Evolutionary conservation across 495 filamentous ascomycete species (phyloP), one percentile per base, ranked within the genome.

Genomic region (Penicillium herquei): DNA sequence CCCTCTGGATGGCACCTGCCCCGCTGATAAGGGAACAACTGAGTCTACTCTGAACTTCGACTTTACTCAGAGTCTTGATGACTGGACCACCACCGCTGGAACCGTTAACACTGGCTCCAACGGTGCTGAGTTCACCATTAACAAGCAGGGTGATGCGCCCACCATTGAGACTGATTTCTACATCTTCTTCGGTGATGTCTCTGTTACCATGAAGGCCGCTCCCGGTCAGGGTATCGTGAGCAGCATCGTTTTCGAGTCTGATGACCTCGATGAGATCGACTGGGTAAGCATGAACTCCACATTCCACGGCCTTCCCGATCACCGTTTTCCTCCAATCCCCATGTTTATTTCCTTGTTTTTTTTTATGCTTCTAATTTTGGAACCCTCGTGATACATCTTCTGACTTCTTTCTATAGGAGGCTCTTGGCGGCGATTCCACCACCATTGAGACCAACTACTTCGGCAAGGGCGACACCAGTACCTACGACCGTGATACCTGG

Each of bases 201-300:
- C 88, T 61, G 81, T 92, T 39, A 76, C 74, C 51, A 80, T 92
- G 78, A 86, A 92, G 74, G 84, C 87, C 9, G 83, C 91, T 7
- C 71, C 74, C 6, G 91, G 91, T 16, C 75, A 72, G 13, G 91
- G 91, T 56, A 84, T 96, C 55, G 84, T 95, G 66, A 82, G 87
- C 75, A 89, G 84, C 12, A 78, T 93, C 49, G 90, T 97, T 7
- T 72, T 98, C 46, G 84, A 93, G 65, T 96, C 92, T 4, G 92
- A 96, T 71, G 83, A 84, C 58, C 80, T 96, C n/a, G 94, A 98
- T 70, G 94, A 98, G 76, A 88, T 98, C 64, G 94, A 97, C 73
- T 92, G 91, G 84, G 84, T 91, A 73, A 83, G 87, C 51, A 76
- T 43, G 10, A 6, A 67, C 45, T 35, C 21, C 43, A 46, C 43